phyloP scores from a whole-genome alignment of 768 basidiomycete genomes.

The Cubamyces lactineus region DNA sequence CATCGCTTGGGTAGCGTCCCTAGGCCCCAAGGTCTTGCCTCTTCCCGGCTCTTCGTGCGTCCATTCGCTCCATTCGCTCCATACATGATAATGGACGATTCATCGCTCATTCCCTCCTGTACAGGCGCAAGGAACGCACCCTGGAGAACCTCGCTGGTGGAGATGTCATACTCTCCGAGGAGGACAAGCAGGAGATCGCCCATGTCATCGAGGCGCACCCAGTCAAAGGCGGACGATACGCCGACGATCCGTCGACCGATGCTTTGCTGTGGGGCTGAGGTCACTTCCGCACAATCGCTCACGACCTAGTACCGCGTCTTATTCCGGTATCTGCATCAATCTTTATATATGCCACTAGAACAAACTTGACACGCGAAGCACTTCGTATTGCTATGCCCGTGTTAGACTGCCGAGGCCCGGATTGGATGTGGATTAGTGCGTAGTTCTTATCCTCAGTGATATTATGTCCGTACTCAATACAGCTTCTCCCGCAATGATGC shows the following conservation, averaged over 20 bases:
- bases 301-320: too few species aligned
- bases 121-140: slow-evolving; percentile 20
- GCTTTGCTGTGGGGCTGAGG: slow-evolving; percentile 39
- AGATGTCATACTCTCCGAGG: slow-evolving; percentile 37
- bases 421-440: too few species aligned
- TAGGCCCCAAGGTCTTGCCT: slow-evolving; percentile 45
- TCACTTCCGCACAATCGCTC: too few species aligned
- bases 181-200: slow-evolving; percentile 24
- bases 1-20: slow-evolving; percentile 43
- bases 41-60: slow-evolving; percentile 48
- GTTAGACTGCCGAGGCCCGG: too few species aligned
- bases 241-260: slow-evolving; percentile 13
- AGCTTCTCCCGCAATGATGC: too few species aligned
- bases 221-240: slow-evolving; percentile 45
- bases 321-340: too few species aligned
- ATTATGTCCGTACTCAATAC: too few species aligned
- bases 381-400: too few species aligned
- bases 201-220: slow-evolving; percentile 38
- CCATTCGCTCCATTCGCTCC: neutral
- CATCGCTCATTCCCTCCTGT: neutral
- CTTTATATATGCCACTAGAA: too few species aligned
- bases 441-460: too few species aligned
- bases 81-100: too few species aligned
- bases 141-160: slow-evolving; percentile 46
- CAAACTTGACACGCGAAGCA: too few species aligned